Base-by-base conservation (phyloP, 2,329 filamentous ascomycete genomes). In the Fusarium chlamydosporum region DNA sequence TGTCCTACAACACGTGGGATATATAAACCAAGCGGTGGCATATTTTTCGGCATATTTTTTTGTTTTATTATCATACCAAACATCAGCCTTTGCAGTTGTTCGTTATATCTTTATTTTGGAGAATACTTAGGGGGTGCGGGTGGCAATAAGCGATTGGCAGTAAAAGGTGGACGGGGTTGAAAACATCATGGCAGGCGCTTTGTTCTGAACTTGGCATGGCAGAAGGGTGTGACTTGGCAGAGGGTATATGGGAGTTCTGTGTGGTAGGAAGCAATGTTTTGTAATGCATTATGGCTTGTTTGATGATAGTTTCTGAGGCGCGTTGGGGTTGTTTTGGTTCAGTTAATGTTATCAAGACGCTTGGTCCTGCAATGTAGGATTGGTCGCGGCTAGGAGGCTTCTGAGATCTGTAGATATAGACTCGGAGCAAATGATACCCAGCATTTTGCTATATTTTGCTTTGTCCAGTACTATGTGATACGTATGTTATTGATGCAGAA, bases 341-440 rank as follows among this genome's bases (percentile, higher is more conserved):
- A 51, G 40, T 61, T 61, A 50, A 61, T 56, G 60, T 60, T 46
- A 55, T 56, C 59, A 31, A 64, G 71, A 66, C 54, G 60, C 60
- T 59, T 67, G 41, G 50, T 41, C 64, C 56, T 62, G 54, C 57
- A 61, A 55, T 55, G 45, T 61, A 38, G 45, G 41, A 55, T 38
- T 46, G 61, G 59, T 23, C 23, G 23, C 37, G 61, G 60, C 37
- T 63, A 73, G 46, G 56, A 59, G 56, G 58, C 60, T 68, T n/a
- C 50, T 20, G 60, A 61, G 67, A 57, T 59, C 60, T 55, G 69
- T 56, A 67, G 58, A 67, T 38, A 74, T 61, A 65, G 62, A 53
- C 56, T 54, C 53, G 43, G 66, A 70, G 60, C 68, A 71, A 73
- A 74, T 74, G 72, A 74, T 74, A 74, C 72, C 72, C 72, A 74